Evolutionary conservation across 495 filamentous ascomycete genomes (phyloP), one percentile per base, ranked within the genome.

Genomic region (Penicillium fimorum): DNA sequence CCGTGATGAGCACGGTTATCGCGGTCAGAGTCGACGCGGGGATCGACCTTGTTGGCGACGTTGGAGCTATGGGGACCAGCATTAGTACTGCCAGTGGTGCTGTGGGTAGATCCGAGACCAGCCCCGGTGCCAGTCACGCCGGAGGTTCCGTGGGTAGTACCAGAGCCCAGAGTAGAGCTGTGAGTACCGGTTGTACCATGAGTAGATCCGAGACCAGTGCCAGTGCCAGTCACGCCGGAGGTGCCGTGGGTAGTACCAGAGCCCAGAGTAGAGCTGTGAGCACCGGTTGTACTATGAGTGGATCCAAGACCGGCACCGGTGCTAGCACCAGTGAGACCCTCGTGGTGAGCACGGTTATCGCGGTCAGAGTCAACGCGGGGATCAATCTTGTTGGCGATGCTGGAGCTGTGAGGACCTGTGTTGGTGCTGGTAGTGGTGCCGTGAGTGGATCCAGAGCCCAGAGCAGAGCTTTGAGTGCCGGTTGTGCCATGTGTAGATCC

Each of bases 331-430:
- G 52, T 47, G 22, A 27, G 25, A 27, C 3, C 25, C 0, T 27
- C 25, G 25, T 46, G 43, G n/a, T 4, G 42, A 54, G 52, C 52
- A 15, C 52, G 52, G 52, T 54, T 45, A 22, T 54, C 52, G 47
- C 32, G 52, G 55, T 78, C 73, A n/a, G 70, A 70, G 51, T 81
- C 78, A 3, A 81, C 74, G 40, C 75, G 72, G 22, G 79, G 79
- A 50, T 82, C 79, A 11, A 69, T 55, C 65, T 78, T 77, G 56
- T 79, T 81, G 40, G 61, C 62, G 18, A 69, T 5, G 51, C 74
- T 76, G 27, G 73, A 73, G 4, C 52, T 56, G 59, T 76, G 76
- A 29, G 66, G 70, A 27, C 25, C 25, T 27, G 25, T 7, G 25
- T 27, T 27, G 3, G 25, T 27, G 25, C 25, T 27, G 25, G 2